Base-by-base conservation (phyloP, 2,329 filamentous ascomycete species). In the Colletotrichum destructivum region DNA sequence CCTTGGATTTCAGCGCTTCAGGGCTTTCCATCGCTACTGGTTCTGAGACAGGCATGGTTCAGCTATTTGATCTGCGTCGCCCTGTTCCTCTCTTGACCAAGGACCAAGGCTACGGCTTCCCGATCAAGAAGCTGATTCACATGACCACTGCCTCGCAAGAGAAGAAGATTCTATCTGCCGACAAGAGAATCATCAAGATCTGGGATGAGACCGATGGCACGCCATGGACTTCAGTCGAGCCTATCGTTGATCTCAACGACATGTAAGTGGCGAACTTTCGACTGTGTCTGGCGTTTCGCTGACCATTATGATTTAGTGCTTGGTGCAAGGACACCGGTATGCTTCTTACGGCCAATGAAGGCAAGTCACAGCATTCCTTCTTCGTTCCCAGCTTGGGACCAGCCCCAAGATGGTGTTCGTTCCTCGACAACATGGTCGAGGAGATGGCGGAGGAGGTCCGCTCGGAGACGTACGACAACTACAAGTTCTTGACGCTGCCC, bases 391-490 rank as follows among this genome's bases (percentile, higher is more conserved):
- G 97, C 78, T 89, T 98, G 26, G 96, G 96, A 1, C 94, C 96
- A 0, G 95, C 96, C 1, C 97, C 96, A 0, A 94, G 91, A 78
- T 99, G 96, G 96, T 98, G 96, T 80, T 92, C 93, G 3, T 98
- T 98, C 89, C 85, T 99, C 73, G 97, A 99, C 83, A 98, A 97
- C 78, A 90, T 99, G 78, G 96, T 98, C 12, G 96, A 99, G 84
- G 97, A 99, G 82, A 98, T 99, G 94, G 96, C 96, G 11, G 96
- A 98, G 79, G 90, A 92, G 79, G 86, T 88, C 40, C 88, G 86
- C 71, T 92, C 92, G 40, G 92, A 96, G 76, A 94, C 96, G 12
- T 99, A 99, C 85, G 96, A 99, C 83, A 98, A 99, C 83, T 98
- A 96, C 90, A 99, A 98, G 84, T 99, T 99, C 89, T 87, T 99